Base-by-base conservation (phyloP, 345 rosid species). In the Eucalyptus sp. region DNA sequence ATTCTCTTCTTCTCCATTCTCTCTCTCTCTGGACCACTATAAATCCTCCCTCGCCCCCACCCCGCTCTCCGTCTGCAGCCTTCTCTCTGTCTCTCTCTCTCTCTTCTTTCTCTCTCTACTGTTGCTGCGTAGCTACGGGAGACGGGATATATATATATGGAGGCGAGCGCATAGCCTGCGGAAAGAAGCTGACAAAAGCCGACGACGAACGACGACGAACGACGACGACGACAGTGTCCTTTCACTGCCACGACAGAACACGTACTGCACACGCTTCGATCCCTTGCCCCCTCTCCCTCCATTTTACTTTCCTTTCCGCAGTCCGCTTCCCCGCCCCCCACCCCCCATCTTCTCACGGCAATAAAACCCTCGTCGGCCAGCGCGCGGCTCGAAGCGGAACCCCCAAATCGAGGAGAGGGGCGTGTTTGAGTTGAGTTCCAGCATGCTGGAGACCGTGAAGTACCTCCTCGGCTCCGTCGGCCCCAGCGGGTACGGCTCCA, bases 381-480 rank as follows among this genome's bases (percentile, higher is more conserved):
- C 68, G 33, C 33, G 33, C 31, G 68, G 68, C 68, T 62, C 62
- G 62, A 56, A 56, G 62, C 6, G 31, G 31, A 62, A 62, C 31
- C 68, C 68, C 68, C 68, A 27, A 27, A 62, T 27, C 68, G 15
- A 62, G 31, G 64, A 41, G n/a, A 37, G 18, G 60, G 71, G 48
- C 46, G 68, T 11, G 37, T 56, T 86, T 52, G 62, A 56, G 62
- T 22, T 2, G 13, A 29, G 46, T 25, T 86, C 44, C 88, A 80
- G 85, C 89, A 97, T 98, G 99, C 91, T 98, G 10, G 97, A 94
- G 81, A 94, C 97, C 4, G 91, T 96, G 12, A 96, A 86, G 90
- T 98, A 97, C 94, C 94, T 98, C 24, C 84, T 94, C 93, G 99
- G 99, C 89, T 90, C 96, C 37, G 92, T 90, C 88, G 99, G 99